These are phyloP conservation scores for Pythium apleroticum DNA, from an alignment of 352 stramenopile species.

Conservation along the genomic window DNA sequence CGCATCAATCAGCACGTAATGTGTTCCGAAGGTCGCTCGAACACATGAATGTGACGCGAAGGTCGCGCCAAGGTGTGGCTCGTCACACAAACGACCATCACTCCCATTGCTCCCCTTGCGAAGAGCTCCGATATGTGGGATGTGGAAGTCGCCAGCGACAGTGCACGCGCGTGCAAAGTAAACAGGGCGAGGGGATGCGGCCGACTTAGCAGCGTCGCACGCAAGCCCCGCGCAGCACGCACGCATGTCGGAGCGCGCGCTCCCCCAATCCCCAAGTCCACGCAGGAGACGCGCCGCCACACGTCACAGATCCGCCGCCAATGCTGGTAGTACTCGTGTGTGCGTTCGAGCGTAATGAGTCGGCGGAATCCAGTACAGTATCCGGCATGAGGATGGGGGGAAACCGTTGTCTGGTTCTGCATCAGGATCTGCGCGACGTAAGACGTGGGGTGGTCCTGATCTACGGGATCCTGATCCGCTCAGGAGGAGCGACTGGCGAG, in stretches of 20 bases:
- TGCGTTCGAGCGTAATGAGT: too few species aligned
- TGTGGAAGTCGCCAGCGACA: not conserved
- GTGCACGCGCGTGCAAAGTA: not conserved
- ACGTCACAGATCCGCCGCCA: conserved; percentile 1
- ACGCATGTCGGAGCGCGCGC: not conserved
- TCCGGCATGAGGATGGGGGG: not conserved
- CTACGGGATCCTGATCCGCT: not conserved
- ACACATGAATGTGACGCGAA: not conserved
- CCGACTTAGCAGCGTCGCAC: not conserved
- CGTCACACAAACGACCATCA: conserved; percentile 4
- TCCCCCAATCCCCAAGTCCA: not conserved
- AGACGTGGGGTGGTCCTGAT: not conserved
- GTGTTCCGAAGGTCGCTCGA: not conserved
- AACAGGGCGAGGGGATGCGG: conserved; percentile 3
- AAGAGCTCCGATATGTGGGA: not conserved
- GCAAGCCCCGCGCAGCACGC: not conserved
- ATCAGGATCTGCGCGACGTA: not conserved
- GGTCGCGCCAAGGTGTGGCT: conserved; percentile 2
- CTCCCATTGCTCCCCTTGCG: not conserved
- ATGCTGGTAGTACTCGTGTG: not conserved
- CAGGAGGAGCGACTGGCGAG: not conserved
- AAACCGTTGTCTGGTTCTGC: not conserved
- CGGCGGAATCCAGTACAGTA: not conserved
- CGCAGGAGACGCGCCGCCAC: not conserved
- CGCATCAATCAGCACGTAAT: not conserved